Base-by-base conservation (phyloP, 768 basidiomycete genomes). In the Leccinum arenicola region DNA sequence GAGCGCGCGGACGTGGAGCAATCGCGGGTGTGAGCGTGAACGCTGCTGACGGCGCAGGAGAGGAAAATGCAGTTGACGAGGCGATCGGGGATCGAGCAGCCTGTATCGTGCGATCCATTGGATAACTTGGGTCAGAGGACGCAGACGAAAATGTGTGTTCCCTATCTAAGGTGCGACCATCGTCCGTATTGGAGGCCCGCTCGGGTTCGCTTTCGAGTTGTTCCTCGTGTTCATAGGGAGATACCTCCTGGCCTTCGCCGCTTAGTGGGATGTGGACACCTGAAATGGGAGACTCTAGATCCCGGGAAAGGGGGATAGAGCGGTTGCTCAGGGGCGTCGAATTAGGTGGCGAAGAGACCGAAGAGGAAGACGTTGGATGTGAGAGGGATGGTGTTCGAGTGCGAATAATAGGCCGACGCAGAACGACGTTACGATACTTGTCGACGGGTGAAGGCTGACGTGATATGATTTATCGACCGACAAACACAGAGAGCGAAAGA, bases 101-200 rank as follows among this genome's bases (percentile, higher is more conserved):
- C 43, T 67, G 67, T 62, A 64, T 58, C n/a, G 61, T 71, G 62
- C 59, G 66, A 70, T 61, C 70, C 64, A 54, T 62, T 43, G 76
- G 75, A 59, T 66, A 65, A 29, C 63, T 71, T 11, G 68, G 69
- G 4, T 76, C 73, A 19, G 68, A 82, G 14, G 81, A 85, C 35
- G 88, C 86, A 10, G 89, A 88, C 0, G 88, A 89, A 66, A 90
- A 90, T 0, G 88, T 90, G 5, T 87, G 86, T 52, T 88, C 86
- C 36, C 68, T 73, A 23, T 71, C 71, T 33, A 59, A 64, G 9
- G 58, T 70, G 64, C 21, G 73, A 64, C 50, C 64, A 47, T 70
- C 69, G 25, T 74, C 70, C 8, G 61, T 59, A 52, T 67, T 68
- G 45, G 57, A 57, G 35, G 40, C 52, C 15, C 12, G 66, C 48